phyloP scores from a whole-genome alignment of 1,284 basidiomycete species.

The Pseudomicrostroma phylloplanum region DNA sequence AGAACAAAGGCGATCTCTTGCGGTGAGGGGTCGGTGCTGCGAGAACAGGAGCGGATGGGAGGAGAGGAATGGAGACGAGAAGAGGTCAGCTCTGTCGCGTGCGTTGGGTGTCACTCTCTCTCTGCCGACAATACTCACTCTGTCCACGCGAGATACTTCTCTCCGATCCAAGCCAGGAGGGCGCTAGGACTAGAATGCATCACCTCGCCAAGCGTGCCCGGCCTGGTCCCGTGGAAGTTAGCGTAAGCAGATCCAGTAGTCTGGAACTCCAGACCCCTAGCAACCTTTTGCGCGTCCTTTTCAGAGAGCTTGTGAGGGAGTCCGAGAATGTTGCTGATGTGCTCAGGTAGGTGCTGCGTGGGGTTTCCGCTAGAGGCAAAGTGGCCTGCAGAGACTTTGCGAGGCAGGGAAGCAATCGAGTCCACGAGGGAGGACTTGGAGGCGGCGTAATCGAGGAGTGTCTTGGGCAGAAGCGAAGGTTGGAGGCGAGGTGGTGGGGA shows the following conservation, averaged over 20 bases:
- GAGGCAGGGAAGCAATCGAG: background rate
- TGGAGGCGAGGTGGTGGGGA: slow-evolving; percentile 22
- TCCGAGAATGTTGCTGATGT: slow-evolving; percentile 7
- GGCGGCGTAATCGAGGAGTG: slow-evolving; percentile 12
- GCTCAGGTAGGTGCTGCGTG: background rate
- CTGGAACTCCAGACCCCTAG: slow-evolving; percentile 27
- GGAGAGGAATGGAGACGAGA: no score
- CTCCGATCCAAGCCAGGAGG: slow-evolving; percentile 53
- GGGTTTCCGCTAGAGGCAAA: background rate
- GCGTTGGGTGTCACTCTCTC: background rate
- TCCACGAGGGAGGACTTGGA: background rate
- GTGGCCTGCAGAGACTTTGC: background rate
- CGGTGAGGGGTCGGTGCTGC: no score
- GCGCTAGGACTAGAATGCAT: slow-evolving; percentile 51
- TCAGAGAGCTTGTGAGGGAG: slow-evolving; percentile 25
- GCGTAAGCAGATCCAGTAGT: slow-evolving; percentile 36
- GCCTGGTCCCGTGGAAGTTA: slow-evolving; percentile 47
- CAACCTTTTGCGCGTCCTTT: slow-evolving; percentile 28
- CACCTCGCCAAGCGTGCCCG: slow-evolving; percentile 52
- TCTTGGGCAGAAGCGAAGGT: slow-evolving; percentile 18
- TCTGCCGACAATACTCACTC: slow-evolving; percentile 22
- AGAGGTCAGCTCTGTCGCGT: background rate
- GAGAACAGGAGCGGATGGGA: no score
- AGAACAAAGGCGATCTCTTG: slow-evolving; percentile 49
- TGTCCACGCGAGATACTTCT: slow-evolving; percentile 53